Percentiles rank a stretch among this genome's conserved stretches.
Evolutionary conservation across 495 filamentous ascomycete species (phyloP).

Genomic region (Penicillium psychrofluorescens): DNA sequence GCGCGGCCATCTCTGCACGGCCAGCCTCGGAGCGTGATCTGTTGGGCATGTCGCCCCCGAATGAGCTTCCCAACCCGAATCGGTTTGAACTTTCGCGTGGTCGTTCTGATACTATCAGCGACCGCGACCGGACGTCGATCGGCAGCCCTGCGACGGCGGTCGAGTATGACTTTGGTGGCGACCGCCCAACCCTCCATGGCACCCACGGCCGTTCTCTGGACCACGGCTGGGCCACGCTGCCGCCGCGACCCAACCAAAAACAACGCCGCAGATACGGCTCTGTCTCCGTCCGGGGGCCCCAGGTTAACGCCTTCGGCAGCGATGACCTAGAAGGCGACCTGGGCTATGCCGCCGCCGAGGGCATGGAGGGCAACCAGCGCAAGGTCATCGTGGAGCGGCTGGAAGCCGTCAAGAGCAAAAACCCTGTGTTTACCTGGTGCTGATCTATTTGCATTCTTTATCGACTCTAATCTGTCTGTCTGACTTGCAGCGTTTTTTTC

Average conservation of each 20-base stretch:
- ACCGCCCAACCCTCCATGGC: constrained; percentile 21
- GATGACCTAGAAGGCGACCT: constrained; percentile 87
- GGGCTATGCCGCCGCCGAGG: constrained; percentile 87
- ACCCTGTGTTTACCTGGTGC: constrained; percentile 98
- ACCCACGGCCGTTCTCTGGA: constrained; percentile 26
- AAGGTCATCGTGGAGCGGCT: constrained; percentile 95
- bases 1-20: constrained; percentile 57
- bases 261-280: constrained; percentile 38
- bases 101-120: constrained; percentile 37
- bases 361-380: constrained; percentile 80
- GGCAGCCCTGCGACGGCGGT: constrained; percentile 31
- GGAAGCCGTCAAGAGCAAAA: constrained; percentile 89
- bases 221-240: constrained; percentile 30
- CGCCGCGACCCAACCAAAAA: constrained; percentile 21
- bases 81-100: constrained; percentile 73
- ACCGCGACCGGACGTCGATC: constrained; percentile 22
- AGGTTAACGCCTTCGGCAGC: constrained; percentile 44
- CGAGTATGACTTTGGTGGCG: constrained; percentile 16
- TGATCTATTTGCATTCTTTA: constrained; percentile 33
- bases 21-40: constrained; percentile 58
- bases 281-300: constrained; percentile 23
- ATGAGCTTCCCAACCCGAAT: constrained; percentile 71
- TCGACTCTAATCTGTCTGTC: constrained; percentile 7
- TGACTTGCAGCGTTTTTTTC: constrained; percentile 14
- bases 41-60: constrained; percentile 47